Conservation (phyloP, 305 asterid genomes). For the Striga hermonthica region DNA sequence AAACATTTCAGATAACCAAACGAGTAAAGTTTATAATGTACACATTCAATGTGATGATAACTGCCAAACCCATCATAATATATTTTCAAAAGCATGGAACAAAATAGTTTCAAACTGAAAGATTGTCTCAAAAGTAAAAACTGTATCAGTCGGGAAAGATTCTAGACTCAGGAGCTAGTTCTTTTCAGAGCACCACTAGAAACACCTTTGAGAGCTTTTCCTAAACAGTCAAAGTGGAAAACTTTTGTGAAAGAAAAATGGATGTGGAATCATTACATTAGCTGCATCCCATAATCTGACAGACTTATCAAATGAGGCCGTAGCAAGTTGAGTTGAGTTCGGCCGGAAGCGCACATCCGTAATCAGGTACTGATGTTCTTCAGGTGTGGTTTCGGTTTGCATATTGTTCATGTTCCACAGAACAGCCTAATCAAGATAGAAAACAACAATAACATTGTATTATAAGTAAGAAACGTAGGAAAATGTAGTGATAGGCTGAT, state of each 20-base stretch:
- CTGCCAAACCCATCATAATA: too few relatives aligned
- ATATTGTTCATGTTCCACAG: conserved; percentile 84
- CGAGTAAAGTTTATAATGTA: too few relatives aligned
- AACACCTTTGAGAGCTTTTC: not conserved
- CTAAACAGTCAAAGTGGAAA: conserved; percentile 19
- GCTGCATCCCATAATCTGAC: conserved; percentile 88
- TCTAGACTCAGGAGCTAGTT: not conserved
- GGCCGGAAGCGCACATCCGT: conserved; percentile 83
- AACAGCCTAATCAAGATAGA: conserved; percentile 47
- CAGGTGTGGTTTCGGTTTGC: conserved; percentile 63
- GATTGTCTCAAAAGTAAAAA: not conserved
- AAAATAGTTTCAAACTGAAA: too few relatives aligned
- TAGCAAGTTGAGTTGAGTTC: conserved; percentile 70
- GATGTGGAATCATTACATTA: conserved; percentile 44
- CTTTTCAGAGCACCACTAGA: not conserved
- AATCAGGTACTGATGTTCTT: conserved; percentile 63
- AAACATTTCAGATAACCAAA: too few relatives aligned
- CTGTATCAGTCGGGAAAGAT: not conserved
- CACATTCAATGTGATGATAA: too few relatives aligned
- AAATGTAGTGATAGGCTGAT: not conserved
- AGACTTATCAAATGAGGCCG: conserved; percentile 76
- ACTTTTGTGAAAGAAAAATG: not conserved
- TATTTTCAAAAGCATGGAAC: too few relatives aligned
- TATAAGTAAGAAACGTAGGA: not conserved
- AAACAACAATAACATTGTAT: not conserved